These are phyloP conservation scores for Begonia masoniana DNA, from an alignment of 306 rosid genomes.

Conservation along the genomic window DNA sequence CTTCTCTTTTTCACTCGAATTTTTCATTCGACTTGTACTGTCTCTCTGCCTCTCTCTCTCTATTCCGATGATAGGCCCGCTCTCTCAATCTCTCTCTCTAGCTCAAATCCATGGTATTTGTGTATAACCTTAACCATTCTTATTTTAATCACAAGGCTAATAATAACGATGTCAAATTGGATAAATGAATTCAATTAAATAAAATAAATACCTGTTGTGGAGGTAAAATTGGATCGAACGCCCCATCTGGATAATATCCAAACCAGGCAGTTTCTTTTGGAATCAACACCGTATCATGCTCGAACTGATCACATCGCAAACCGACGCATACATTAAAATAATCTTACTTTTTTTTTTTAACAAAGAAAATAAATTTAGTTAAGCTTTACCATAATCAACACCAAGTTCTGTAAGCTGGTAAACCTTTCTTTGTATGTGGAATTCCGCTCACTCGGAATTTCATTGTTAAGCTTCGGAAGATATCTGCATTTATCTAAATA, in stretches of 20 bases:
- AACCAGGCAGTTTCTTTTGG: conserved; percentile 92
- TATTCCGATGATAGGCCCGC: no score
- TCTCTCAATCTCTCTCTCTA: no score
- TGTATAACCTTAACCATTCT: no score
- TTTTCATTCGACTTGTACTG: no score
- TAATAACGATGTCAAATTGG: no score
- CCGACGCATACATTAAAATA: conserved; percentile 1
- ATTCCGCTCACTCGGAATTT: conserved; percentile 30
- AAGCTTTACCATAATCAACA: conserved; percentile 69
- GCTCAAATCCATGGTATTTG: no score
- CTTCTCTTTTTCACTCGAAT: neutral
- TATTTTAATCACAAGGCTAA: no score
- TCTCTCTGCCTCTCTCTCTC: no score
- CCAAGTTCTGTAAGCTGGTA: conserved; percentile 58
- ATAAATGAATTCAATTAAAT: neutral
- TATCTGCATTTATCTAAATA: conserved; percentile 53
- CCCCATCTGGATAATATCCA: conserved; percentile 77
- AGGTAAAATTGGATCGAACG: conserved; percentile 43
- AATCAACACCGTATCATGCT: conserved; percentile 61
- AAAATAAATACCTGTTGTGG: conserved; percentile 40
- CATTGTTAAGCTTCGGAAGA: conserved; percentile 81
- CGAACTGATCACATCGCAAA: conserved; percentile 34
- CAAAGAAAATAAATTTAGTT: neutral
- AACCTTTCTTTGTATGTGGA: conserved; percentile 54
- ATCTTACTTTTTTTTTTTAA: neutral